These are phyloP conservation scores for Vitis rupestris DNA, from an alignment of 164 flowering plant genomes.

Conservation along the genomic window DNA sequence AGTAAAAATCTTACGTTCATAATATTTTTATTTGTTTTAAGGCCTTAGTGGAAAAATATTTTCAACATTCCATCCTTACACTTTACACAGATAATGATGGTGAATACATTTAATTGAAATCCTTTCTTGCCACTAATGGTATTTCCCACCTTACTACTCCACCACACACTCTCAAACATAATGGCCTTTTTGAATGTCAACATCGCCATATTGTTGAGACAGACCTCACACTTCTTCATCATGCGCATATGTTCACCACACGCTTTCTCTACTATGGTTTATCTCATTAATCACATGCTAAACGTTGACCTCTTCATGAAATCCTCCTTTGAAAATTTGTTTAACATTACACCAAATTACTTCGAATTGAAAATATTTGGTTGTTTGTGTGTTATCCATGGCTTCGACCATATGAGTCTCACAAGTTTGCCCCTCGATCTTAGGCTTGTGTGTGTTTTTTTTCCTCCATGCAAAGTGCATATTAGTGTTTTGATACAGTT, in stretches of 20 bases:
- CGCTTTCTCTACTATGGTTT: background rate
- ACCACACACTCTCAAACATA: background rate
- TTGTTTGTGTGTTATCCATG: background rate
- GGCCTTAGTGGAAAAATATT: background rate
- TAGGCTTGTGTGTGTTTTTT: background rate
- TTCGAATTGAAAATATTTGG: slow-evolving; percentile 1
- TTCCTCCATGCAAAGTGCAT: slow-evolving; percentile 5
- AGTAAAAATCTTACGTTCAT: background rate
- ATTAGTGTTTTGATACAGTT: background rate
- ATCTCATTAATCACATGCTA: background rate
- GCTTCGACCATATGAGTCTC: slow-evolving; percentile 3
- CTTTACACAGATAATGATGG: background rate
- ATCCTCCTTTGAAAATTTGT: slow-evolving; percentile 1
- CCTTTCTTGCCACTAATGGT: slow-evolving; percentile 1
- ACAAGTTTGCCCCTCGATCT: slow-evolving; percentile 1
- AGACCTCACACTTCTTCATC: background rate
- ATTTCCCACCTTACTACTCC: background rate
- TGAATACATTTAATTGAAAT: background rate
- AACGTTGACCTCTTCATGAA: background rate
- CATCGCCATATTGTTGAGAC: no score
- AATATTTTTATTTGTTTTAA: background rate
- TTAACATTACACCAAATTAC: background rate
- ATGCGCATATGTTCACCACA: background rate
- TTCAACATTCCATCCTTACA: background rate
- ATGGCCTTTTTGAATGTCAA: no score